Percentiles rank a stretch among this genome's conserved stretches.
Evolutionary conservation across 345 rosid genomes (phyloP).

Genomic region (Capsella bursapastoris): DNA sequence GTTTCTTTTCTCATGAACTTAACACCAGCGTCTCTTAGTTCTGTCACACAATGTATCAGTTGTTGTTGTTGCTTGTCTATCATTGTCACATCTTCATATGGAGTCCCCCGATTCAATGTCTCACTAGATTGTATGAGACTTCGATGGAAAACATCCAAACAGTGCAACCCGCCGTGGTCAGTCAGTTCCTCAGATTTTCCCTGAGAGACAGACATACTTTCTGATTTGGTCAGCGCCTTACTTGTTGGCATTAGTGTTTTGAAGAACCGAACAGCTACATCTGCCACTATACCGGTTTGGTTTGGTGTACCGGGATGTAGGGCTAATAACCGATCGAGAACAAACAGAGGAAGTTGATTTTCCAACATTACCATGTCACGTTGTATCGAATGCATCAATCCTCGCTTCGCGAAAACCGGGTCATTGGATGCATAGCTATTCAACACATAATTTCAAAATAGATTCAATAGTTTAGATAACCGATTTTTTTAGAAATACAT

Average conservation of each 20-base stretch:
- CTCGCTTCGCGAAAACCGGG: slow-evolving; percentile 59
- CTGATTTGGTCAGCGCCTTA: slow-evolving; percentile 59
- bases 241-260: slow-evolving; percentile 75
- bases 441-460: background rate
- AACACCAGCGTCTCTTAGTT: slow-evolving; percentile 73
- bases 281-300: slow-evolving; percentile 60
- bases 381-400: slow-evolving; percentile 70
- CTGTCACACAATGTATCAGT: slow-evolving; percentile 71
- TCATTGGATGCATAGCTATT: slow-evolving; percentile 57
- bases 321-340: slow-evolving; percentile 60
- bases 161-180: slow-evolving; percentile 1
- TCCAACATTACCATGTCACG: slow-evolving; percentile 83
- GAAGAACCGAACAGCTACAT: slow-evolving; percentile 61
- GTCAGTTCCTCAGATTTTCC: background rate
- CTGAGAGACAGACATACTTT: background rate
- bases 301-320: slow-evolving; percentile 56
- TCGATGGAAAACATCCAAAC: slow-evolving; percentile 67
- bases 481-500: background rate
- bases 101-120: slow-evolving; percentile 39
- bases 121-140: slow-evolving; percentile 53
- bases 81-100: slow-evolving; percentile 39
- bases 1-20: slow-evolving; percentile 70
- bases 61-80: slow-evolving; percentile 75
- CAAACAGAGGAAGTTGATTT: slow-evolving; percentile 71
- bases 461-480: background rate